Conservation (phyloP, 2,329 filamentous ascomycete genomes). For the Aspergillus unguis region DNA sequence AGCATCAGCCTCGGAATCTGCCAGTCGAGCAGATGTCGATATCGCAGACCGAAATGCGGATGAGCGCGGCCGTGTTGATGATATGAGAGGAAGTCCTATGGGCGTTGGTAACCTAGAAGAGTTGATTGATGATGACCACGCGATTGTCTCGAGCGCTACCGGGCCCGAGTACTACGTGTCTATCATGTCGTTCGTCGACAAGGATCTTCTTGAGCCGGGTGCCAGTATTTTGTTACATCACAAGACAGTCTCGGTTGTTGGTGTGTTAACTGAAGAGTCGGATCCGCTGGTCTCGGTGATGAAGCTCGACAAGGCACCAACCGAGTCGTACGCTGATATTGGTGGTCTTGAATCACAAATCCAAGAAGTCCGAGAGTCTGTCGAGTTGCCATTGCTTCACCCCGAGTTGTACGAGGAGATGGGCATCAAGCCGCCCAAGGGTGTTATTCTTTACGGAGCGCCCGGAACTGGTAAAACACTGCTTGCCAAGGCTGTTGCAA, state of each 20-base stretch:
- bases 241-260: conserved; percentile 96
- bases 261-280: conserved; percentile 92
- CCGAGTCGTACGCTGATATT: conserved; percentile 97
- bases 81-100: conserved; percentile 98
- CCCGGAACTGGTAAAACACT: conserved; percentile 96
- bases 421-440: conserved; percentile 99
- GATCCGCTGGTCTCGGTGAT: conserved; percentile 96
- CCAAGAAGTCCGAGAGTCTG: conserved; percentile 94
- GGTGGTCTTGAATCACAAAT: conserved; percentile 94
- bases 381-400: conserved; percentile 90
- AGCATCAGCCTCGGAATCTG: conserved; percentile 57
- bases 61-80: conserved; percentile 89
- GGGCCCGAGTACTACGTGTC: conserved; percentile 99
- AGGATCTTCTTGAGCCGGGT: conserved; percentile 93
- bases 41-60: conserved; percentile 86
- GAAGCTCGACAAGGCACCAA: conserved; percentile 98
- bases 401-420: conserved; percentile 99
- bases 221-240: conserved; percentile 94
- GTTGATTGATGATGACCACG: conserved; percentile 98
- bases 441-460: conserved; percentile 96
- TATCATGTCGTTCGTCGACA: conserved; percentile 99
- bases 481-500: conserved; percentile 93
- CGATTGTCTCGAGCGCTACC: conserved; percentile 95
- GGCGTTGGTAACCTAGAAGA: conserved; percentile 96
- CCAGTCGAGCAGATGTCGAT: conserved; percentile 64